These are phyloP conservation scores for Plasmodium ovale DNA, from an alignment of 169 alveolate genomes.

Conservation along the genomic window DNA sequence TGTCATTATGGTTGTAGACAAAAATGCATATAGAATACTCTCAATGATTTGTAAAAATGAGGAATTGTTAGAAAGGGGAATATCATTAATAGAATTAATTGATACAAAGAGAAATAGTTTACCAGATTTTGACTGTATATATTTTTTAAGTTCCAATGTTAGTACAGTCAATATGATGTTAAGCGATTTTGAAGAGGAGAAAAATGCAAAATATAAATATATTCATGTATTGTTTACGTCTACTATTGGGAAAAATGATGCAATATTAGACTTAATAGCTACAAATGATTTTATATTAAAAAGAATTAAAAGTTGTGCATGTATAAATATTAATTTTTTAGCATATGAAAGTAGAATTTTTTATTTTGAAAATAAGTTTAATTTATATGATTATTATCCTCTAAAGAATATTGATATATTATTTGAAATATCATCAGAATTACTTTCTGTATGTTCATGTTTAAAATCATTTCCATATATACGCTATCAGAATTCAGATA, in stretches of 20 bases:
- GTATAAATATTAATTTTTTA: conserved; percentile 84
- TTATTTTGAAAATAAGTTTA: conserved; percentile 76
- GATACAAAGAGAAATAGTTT: conserved; percentile 83
- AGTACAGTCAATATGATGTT: conserved; percentile 57
- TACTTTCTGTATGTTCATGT: conserved; percentile 51
- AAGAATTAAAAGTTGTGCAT: conserved; percentile 79
- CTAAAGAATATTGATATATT: conserved; percentile 24
- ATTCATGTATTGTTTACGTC: conserved; percentile 81
- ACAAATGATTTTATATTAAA: conserved; percentile 69
- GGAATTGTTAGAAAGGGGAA: conserved; percentile 88
- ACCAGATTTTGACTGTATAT: conserved; percentile 81
- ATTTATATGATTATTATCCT: conserved; percentile 69
- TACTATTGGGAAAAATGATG: conserved; percentile 72
- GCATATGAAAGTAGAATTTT: conserved; percentile 86
- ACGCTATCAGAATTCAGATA: conserved; percentile 21
- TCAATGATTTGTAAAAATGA: conserved; percentile 88
- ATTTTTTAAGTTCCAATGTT: conserved; percentile 79
- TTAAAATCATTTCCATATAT: conserved; percentile 28
- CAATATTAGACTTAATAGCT: conserved; percentile 78
- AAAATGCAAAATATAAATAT: conserved; percentile 76
- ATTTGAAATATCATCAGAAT: background rate
- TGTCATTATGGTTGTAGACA: conserved; percentile 85
- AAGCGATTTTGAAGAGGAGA: conserved; percentile 76
- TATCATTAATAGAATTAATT: conserved; percentile 85
- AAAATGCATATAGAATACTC: conserved; percentile 79